phyloP scores from a whole-genome alignment of 106 monocot genomes.

The Hemerocallis citrina region DNA sequence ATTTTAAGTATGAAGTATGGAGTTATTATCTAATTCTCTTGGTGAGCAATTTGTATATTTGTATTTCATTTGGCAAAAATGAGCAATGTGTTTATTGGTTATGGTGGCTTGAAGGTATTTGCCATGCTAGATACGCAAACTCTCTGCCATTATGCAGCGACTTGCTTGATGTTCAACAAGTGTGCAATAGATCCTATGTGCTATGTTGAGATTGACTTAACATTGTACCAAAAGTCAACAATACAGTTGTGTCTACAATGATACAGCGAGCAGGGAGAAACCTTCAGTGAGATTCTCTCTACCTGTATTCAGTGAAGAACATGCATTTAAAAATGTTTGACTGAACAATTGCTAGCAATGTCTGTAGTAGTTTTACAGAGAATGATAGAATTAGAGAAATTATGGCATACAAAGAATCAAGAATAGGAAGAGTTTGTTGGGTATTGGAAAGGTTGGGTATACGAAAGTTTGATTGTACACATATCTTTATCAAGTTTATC shows the following conservation, averaged over 20 bases:
- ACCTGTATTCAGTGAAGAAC: neutral
- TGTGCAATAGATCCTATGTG: slow-evolving; percentile 59
- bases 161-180: slow-evolving; percentile 69
- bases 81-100: neutral
- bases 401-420: no score
- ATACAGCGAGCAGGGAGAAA: slow-evolving; percentile 68
- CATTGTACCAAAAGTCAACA: slow-evolving; percentile 34
- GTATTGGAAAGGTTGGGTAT: no score
- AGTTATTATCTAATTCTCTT: no score
- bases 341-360: no score
- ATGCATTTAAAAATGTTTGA: neutral
- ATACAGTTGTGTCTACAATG: slow-evolving; percentile 57
- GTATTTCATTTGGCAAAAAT: neutral
- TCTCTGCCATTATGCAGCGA: slow-evolving; percentile 60
- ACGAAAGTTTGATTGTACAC: no score
- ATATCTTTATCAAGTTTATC: no score
- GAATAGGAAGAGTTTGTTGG: no score
- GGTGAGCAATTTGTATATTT: neutral
- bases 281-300: slow-evolving; percentile 44
- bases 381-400: no score
- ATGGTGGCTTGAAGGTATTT: slow-evolving; percentile 49
- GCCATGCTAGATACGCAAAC: slow-evolving; percentile 67
- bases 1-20: neutral
- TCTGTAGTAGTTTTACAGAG: no score
- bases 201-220: slow-evolving; percentile 71